Evolutionary conservation across 306 rosid genomes (phyloP).

Genomic region (Malus asiatica): DNA sequence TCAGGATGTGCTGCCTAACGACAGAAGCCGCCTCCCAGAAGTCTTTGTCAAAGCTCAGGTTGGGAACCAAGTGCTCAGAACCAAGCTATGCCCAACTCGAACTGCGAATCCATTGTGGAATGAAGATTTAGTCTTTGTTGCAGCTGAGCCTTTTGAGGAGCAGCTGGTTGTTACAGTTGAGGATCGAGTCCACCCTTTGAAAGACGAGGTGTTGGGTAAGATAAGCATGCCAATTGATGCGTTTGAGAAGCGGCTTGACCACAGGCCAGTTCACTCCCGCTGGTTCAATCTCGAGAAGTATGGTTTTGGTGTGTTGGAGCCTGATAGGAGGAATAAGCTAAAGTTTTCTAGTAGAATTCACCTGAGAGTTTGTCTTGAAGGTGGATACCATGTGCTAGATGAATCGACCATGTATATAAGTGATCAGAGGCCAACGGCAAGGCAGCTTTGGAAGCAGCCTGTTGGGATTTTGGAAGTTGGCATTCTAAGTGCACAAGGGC

Average conservation of each 20-base stretch:
- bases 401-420: constrained; percentile 84
- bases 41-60: constrained; percentile 75
- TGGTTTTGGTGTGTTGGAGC: constrained; percentile 74
- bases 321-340: constrained; percentile 77
- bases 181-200: constrained; percentile 62
- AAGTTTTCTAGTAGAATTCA: constrained; percentile 83
- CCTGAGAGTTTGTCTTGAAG: constrained; percentile 86
- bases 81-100: constrained; percentile 50
- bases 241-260: constrained; percentile 75
- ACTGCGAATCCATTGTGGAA: constrained; percentile 75
- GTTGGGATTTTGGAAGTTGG: constrained; percentile 86
- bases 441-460: constrained; percentile 89
- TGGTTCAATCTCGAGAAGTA: constrained; percentile 90
- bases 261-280: constrained; percentile 73
- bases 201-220: constrained; percentile 76
- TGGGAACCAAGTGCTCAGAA: constrained; percentile 71
- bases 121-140: constrained; percentile 86
- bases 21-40: constrained; percentile 65
- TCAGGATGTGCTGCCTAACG: constrained; percentile 71
- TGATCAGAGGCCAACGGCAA: constrained; percentile 87
- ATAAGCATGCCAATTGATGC: constrained; percentile 54
- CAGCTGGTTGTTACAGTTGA: constrained; percentile 58
- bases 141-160: constrained; percentile 94
- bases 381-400: constrained; percentile 93
- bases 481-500: constrained; percentile 71